These are phyloP conservation scores for Penicillium malachiteum DNA, from an alignment of 495 filamentous ascomycete genomes.

Conservation along the genomic window DNA sequence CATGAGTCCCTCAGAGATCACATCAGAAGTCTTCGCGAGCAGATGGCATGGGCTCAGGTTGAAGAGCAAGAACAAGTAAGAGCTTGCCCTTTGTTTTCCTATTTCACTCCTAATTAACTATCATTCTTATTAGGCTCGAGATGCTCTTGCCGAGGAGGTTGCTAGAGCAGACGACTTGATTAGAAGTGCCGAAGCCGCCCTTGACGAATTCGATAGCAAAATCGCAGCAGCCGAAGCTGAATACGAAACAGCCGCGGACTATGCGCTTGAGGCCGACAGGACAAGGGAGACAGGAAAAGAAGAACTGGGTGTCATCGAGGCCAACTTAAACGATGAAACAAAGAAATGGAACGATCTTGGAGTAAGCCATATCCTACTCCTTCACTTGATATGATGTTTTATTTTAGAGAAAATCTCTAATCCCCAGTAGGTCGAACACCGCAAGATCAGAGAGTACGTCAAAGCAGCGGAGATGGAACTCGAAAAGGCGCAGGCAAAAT, in stretches of 20 bases:
- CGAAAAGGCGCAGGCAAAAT: conserved; percentile 36
- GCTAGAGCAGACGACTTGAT: conserved; percentile 41
- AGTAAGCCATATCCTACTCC: too few relatives aligned
- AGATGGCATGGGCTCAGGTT: conserved; percentile 75
- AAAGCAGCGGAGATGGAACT: conserved; percentile 44
- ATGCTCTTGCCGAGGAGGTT: conserved; percentile 32
- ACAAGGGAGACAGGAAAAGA: conserved; percentile 40
- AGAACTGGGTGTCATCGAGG: conserved; percentile 31
- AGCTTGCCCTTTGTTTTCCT: not conserved
- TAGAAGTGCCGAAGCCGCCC: conserved; percentile 35
- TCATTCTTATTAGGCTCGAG: conserved; percentile 32
- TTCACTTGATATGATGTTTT: too few relatives aligned
- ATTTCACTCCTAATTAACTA: not conserved
- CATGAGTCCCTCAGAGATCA: conserved; percentile 55
- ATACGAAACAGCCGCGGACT: conserved; percentile 53
- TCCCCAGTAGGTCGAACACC: conserved; percentile 49
- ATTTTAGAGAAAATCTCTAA: too few relatives aligned
- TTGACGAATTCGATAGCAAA: conserved; percentile 36
- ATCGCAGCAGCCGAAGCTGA: conserved; percentile 48
- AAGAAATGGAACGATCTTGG: conserved; percentile 32
- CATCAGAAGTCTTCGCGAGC: conserved; percentile 48
- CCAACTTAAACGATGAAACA: conserved; percentile 39
- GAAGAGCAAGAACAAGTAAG: conserved; percentile 51
- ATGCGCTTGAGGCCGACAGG: conserved; percentile 50
- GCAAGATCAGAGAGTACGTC: conserved; percentile 47